Evolutionary conservation across 164 flowering plant species (phyloP).

Genomic region (Chloranthus sessilifolius): DNA sequence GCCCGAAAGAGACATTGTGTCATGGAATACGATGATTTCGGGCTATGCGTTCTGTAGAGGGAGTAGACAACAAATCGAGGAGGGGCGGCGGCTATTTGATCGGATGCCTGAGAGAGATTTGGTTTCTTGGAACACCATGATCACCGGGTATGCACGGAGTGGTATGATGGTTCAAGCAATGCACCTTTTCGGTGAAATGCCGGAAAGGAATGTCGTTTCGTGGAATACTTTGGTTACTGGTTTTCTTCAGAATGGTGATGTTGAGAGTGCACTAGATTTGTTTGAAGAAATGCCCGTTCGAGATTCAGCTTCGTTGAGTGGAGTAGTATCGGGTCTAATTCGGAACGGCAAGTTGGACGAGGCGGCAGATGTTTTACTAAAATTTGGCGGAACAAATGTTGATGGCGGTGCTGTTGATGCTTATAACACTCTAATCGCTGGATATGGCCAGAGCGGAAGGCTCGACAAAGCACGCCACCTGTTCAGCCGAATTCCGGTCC

Average conservation of each 20-base stretch:
- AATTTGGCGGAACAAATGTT: background rate
- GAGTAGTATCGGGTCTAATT: conserved; percentile 12
- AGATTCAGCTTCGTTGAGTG: conserved; percentile 11
- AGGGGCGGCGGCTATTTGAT: conserved; percentile 6
- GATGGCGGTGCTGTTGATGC: conserved; percentile 6
- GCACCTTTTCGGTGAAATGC: conserved; percentile 10
- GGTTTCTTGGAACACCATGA: conserved; percentile 18
- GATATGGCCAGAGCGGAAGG: conserved; percentile 16
- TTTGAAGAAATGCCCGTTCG: conserved; percentile 16
- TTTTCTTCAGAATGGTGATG: conserved; percentile 10
- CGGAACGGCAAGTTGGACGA: conserved; percentile 14
- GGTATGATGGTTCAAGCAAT: conserved; percentile 6
- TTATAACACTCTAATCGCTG: conserved; percentile 18
- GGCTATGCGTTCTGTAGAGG: conserved; percentile 9
- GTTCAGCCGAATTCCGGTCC: conserved; percentile 6
- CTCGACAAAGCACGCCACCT: conserved; percentile 8
- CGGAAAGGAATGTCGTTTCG: conserved; percentile 11
- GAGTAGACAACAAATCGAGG: conserved; percentile 1
- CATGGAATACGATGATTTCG: conserved; percentile 19
- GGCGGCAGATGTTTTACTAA: conserved; percentile 8
- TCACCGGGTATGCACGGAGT: conserved; percentile 16
- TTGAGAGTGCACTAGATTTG: conserved; percentile 6
- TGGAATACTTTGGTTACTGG: conserved; percentile 19
- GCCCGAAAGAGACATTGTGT: conserved; percentile 16
- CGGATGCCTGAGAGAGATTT: conserved; percentile 10